A percentile compares a stretch with the other conserved stretches of the same genome.
Conservation (phyloP, 495 filamentous ascomycete species). For the Lasiosphaeria ovina region DNA sequence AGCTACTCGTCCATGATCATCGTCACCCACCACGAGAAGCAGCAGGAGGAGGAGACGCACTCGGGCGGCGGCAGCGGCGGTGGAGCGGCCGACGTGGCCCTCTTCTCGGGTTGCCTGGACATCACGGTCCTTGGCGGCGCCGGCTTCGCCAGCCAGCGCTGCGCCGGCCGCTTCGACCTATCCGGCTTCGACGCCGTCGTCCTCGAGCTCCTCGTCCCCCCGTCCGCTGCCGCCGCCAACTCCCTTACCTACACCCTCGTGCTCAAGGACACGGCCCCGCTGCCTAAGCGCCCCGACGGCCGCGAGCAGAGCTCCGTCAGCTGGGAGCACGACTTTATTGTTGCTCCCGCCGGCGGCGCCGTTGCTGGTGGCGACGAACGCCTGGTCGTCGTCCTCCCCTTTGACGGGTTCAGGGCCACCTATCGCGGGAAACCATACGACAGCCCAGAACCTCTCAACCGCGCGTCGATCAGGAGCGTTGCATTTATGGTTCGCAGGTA, state of each 20-base stretch:
- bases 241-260: conserved; percentile 68
- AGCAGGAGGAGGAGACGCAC: not conserved
- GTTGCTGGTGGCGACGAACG: conserved; percentile 10
- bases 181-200: conserved; percentile 52
- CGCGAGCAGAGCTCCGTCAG: conserved; percentile 59
- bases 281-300: conserved; percentile 55
- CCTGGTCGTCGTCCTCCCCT: conserved; percentile 49
- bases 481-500: conserved; percentile 79
- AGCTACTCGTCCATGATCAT: conserved; percentile 36
- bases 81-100: conserved; percentile 16
- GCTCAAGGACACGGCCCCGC: conserved; percentile 65
- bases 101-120: conserved; percentile 70
- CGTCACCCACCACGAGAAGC: not conserved
- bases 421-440: conserved; percentile 66
- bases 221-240: conserved; percentile 11
- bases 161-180: conserved; percentile 53
- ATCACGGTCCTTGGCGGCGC: conserved; percentile 74
- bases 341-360: not conserved
- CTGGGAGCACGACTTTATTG: conserved; percentile 55
- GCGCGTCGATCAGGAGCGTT: conserved; percentile 59
- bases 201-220: conserved; percentile 21
- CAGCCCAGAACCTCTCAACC: conserved; percentile 55
- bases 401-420: conserved; percentile 63
- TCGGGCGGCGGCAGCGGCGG: not conserved
- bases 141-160: conserved; percentile 78